Evolutionary conservation across 2,329 filamentous ascomycete species (phyloP).

Genomic region (Scorias spongiosa): DNA sequence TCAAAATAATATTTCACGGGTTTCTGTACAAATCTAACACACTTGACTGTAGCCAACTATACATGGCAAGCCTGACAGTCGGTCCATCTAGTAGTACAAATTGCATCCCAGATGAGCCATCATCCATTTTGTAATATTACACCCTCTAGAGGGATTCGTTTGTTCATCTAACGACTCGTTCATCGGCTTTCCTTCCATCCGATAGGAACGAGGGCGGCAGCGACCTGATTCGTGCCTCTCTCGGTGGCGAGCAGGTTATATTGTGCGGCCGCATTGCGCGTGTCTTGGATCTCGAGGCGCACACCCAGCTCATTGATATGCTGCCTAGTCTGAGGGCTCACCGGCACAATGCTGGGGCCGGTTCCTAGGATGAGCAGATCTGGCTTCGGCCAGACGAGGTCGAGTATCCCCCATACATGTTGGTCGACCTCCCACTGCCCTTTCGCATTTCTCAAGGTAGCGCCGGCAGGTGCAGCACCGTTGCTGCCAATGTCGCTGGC

Average conservation of each 20-base stretch:
- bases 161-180: constrained; percentile 1
- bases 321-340: constrained; percentile 59
- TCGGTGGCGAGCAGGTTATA: constrained; percentile 95
- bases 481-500: constrained; percentile 20
- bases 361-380: constrained; percentile 84
- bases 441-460: constrained; percentile 51
- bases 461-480: constrained; percentile 20
- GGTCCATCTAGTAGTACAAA: too few species aligned
- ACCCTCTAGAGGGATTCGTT: too few species aligned
- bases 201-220: constrained; percentile 73
- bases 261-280: constrained; percentile 81
- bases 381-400: constrained; percentile 77
- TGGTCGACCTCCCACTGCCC: constrained; percentile 66
- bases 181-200: constrained; percentile 53
- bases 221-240: constrained; percentile 68
- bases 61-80: too few species aligned
- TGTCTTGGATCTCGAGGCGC: constrained; percentile 77
- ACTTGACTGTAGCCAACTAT: too few species aligned
- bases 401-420: constrained; percentile 59
- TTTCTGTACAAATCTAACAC: too few species aligned
- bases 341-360: constrained; percentile 57
- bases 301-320: constrained; percentile 67
- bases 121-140: too few species aligned
- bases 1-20: too few species aligned
- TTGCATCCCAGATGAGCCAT: too few species aligned